Base-by-base conservation (phyloP, 306 rosid genomes). In the Pyrus communis region DNA sequence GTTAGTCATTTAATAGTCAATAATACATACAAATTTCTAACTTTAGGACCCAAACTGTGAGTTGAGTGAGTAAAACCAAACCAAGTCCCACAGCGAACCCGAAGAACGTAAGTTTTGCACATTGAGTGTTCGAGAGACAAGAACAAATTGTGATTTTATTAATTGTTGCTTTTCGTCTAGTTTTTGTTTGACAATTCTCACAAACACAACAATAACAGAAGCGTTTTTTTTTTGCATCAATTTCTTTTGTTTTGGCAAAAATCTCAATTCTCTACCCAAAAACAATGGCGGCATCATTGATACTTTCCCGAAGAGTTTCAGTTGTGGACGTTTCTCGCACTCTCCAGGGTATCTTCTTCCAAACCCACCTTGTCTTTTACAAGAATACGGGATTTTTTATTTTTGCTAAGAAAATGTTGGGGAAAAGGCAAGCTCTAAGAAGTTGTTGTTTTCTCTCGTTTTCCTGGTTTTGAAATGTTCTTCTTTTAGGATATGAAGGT, bases 201-300 rank as follows among this genome's bases (percentile, higher is more conserved):
- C 17, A 27, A 61, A 27, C 21, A 18, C 67, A 61, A 25, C 21
- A 61, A 28, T 8, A 28, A 21, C 23, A 30, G 22, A 5, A 63
- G 18, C 7, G n/a, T n/a, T n/a, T n/a, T 23, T 33, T 11, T 11
- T 28, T 35, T 30, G 30, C 68, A 17, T 43, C 17, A 65, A 9
- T 25, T 9, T 5, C 27, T 68, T 80, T 75, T 15, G 40, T 54
- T 42, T 9, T 49, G 9, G 17, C 28, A 45, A 30, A 18, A 23
- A 17, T 67, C 54, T 45, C 27, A 61, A 49, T 49, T 15, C 55
- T 49, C 55, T 15, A 49, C 21, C 28, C 28, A 23, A 14, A 46
- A 54, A 17, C 68, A 77, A 91, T 91, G 94, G 85, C 89, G 88
- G 84, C 88, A 42, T 87, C 91, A 19, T 58, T 75, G 46, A 43